Evolutionary conservation across 495 filamentous ascomycete genomes (phyloP), one percentile per base, ranked within the genome.

Genomic region (Jackrogersella multiformis): DNA sequence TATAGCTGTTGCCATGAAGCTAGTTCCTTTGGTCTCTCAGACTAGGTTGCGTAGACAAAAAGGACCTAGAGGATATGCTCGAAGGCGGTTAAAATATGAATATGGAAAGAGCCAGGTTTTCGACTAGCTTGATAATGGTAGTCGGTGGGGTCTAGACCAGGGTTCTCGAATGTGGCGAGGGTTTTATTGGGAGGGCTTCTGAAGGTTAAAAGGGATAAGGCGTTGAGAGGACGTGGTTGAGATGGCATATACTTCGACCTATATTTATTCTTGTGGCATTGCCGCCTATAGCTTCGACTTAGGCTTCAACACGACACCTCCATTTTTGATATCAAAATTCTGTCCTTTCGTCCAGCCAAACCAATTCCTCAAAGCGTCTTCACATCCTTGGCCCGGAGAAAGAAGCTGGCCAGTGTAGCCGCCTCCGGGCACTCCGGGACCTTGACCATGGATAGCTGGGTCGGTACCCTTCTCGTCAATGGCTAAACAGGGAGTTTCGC

Each of bases 271-370:
- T 57, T 62, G 13, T 34, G 36, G 26, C 16, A 5, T 49, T 5
- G 16, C 35, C 9, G 15, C 13, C 74, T 76, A 89, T 63, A 89
- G 68, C 73, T 83, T 88, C n/a, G 82, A 72, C 55, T 75, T 77
- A 10, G 74, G 73, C 39, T 79, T 81, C 61, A 86, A 68, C 10
- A 82, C 78, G 69, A 90, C 68, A 4, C 84, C 89, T 12, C 87
- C 88, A 38, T 87, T 79, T 55, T 84, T 75, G n/a, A 90, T 73
- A 4, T 82, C 80, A 75, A 89, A 96, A 15, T 97, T 84, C 48
- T 80, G 80, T 0, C 89, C 92, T 64, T 81, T 82, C 53, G 81
- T 83, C 91, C 92, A 95, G 10, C 91, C 91, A 69, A 90, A 80
- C 94, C 94, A 98, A 52, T 85, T 74, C 49, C 81, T 79, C 62